phyloP scores from a whole-genome alignment of 176 grass and related monocot genomes.

The Lolium rigidum region DNA sequence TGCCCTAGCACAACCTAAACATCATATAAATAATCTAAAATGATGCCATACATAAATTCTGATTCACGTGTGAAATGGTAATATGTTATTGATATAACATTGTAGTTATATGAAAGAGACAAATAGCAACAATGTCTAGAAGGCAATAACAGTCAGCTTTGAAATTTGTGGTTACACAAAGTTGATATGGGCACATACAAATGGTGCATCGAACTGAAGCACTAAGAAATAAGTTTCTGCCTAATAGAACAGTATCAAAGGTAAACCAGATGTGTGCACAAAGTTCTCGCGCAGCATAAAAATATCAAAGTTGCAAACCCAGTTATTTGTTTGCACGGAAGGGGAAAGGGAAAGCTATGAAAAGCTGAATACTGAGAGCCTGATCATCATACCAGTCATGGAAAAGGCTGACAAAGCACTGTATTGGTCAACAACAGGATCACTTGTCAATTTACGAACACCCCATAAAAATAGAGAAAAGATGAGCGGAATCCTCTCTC shows the following conservation, averaged over 20 bases:
- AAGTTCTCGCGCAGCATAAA: constrained; percentile 23
- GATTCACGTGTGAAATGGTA: neutral
- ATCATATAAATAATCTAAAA: constrained; percentile 16
- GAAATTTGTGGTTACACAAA: neutral
- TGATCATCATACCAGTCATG: constrained; percentile 44
- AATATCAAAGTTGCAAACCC: constrained; percentile 1
- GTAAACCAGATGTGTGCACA: constrained; percentile 9
- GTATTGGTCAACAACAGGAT: constrained; percentile 50
- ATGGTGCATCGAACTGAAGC: neutral
- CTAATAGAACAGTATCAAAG: constrained; percentile 8
- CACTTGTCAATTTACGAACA: constrained; percentile 37
- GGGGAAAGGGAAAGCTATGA: constrained; percentile 1
- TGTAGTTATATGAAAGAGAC: constrained; percentile 4
- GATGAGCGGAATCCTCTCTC: constrained; percentile 58
- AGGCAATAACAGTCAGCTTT: neutral
- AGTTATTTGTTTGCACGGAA: constrained; percentile 8
- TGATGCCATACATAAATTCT: neutral
- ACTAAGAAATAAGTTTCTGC: constrained; percentile 14
- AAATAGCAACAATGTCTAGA: constrained; percentile 3
- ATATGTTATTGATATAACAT: neutral
- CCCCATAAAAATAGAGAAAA: constrained; percentile 69
- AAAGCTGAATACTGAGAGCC: constrained; percentile 22
- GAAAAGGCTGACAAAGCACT: constrained; percentile 47
- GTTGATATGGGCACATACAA: neutral
- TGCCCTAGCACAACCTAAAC: neutral